These are phyloP conservation scores for Apiospora koreana DNA, from an alignment of 2,329 filamentous ascomycete genomes.

Conservation along the genomic window DNA sequence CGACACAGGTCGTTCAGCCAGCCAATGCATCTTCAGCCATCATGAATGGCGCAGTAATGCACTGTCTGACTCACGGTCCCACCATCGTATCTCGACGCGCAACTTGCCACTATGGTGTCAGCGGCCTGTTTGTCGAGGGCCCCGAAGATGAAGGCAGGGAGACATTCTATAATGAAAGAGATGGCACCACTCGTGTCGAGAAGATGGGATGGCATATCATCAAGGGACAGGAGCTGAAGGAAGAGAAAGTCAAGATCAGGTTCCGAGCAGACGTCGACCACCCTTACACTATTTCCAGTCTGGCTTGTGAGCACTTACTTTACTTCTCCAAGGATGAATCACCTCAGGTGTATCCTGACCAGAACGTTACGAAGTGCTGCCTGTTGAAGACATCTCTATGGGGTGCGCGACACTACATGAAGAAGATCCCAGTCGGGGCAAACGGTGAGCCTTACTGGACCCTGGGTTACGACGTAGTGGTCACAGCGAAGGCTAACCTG, in stretches of 20 bases:
- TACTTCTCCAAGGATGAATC: background rate
- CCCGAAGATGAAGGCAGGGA: background rate
- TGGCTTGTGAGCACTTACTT: background rate
- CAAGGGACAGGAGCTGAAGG: conserved; percentile 1
- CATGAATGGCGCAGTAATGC: background rate
- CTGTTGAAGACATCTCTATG: background rate
- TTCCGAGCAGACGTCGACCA: fast-evolving
- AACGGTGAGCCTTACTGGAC: background rate
- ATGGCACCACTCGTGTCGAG: background rate
- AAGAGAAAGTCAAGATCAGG: background rate
- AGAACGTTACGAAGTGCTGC: background rate
- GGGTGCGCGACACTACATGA: background rate
- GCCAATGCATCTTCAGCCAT: conserved; percentile 27
- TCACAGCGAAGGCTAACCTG: background rate
- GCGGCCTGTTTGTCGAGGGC: fast-evolving
- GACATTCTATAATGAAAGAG: background rate
- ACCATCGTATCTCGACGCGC: background rate
- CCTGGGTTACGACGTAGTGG: background rate
- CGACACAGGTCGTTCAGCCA: conserved; percentile 33
- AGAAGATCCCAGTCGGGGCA: background rate
- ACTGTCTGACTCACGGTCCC: background rate
- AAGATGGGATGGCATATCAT: background rate
- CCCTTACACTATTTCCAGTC: background rate
- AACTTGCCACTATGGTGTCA: background rate
- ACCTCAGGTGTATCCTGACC: background rate